phyloP scores from a whole-genome alignment of 192 early-diverging fungal genomes.

The Coemansia nantahalensis region DNA sequence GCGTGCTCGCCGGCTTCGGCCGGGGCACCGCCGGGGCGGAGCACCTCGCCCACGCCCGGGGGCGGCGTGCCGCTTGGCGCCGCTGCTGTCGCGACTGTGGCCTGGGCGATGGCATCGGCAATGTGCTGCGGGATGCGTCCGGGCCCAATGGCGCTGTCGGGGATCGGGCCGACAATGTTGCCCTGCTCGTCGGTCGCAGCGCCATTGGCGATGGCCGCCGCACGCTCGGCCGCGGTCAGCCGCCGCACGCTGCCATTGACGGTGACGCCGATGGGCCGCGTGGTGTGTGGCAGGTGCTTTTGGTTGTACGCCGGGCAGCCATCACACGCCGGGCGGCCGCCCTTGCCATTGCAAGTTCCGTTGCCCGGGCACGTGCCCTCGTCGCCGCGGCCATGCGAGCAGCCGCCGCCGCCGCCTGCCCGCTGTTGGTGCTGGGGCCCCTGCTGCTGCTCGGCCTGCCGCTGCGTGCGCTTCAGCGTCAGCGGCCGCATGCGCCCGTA shows the following conservation, averaged over 20 bases:
- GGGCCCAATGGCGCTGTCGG: constrained; percentile 32
- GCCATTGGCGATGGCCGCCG: constrained; percentile 52
- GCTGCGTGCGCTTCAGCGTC: constrained; percentile 42
- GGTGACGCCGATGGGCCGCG: constrained; percentile 5
- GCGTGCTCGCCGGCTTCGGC: constrained; percentile 17
- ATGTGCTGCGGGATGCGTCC: constrained; percentile 37
- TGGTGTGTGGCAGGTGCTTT: constrained; percentile 47
- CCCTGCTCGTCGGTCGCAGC: constrained; percentile 50
- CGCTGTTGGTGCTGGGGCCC: constrained; percentile 8
- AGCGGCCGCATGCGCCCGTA: constrained; percentile 53
- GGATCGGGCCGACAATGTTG: constrained; percentile 48
- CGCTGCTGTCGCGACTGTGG: neutral
- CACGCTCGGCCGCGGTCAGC: constrained; percentile 48
- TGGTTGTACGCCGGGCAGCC: constrained; percentile 78
- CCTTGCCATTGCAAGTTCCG: constrained; percentile 73
- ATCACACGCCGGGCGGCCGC: constrained; percentile 67
- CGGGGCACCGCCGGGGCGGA: too few species aligned
- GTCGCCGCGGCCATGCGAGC: neutral
- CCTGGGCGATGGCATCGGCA: constrained; percentile 27
- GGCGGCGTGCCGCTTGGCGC: too few species aligned
- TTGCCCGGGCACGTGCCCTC: constrained; percentile 70
- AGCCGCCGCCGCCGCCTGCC: neutral
- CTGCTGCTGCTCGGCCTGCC: neutral
- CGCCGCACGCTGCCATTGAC: constrained; percentile 15
- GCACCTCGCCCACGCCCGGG: too few species aligned